A percentile compares a stretch with the other conserved stretches of the same genome.
phyloP scores from a whole-genome alignment of 2,329 filamentous ascomycete species.

The Clarireedia hainanense region DNA sequence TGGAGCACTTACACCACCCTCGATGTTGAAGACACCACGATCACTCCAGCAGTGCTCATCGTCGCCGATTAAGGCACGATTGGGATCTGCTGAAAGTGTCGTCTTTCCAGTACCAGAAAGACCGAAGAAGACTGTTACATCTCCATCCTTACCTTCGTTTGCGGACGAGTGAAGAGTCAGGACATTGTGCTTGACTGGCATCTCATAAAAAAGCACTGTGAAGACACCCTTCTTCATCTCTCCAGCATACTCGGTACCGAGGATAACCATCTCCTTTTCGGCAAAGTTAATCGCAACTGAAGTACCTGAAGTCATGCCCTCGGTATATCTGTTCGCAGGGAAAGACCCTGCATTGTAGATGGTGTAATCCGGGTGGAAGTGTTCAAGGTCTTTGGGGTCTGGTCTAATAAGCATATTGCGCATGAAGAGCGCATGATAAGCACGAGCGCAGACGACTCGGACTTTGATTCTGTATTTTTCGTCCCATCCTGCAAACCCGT shows the following conservation, averaged over 20 bases:
- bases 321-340: conserved; percentile 96
- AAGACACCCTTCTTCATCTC: conserved; percentile 99
- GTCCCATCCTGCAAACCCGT: conserved; percentile 97
- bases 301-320: conserved; percentile 97
- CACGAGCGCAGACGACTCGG: conserved; percentile 94
- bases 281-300: conserved; percentile 98
- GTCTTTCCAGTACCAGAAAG: conserved; percentile 98
- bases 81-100: conserved; percentile 91
- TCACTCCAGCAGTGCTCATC: conserved; percentile 99
- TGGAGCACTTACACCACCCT: conserved; percentile 60
- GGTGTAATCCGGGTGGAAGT: conserved; percentile 98
- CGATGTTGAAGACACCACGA: conserved; percentile 96
- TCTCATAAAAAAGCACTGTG: conserved; percentile 99
- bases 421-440: conserved; percentile 99
- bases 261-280: conserved; percentile 99
- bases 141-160: conserved; percentile 89
- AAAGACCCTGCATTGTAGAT: conserved; percentile 99
- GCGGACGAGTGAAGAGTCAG: conserved; percentile 96
- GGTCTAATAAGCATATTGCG: conserved; percentile 99
- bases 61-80: conserved; percentile 92
- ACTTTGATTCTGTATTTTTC: conserved; percentile 97
- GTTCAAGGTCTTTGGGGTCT: conserved; percentile 79
- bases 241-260: conserved; percentile 96
- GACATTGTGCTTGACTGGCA: conserved; percentile 99
- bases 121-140: conserved; percentile 99